These are phyloP conservation scores for Teunomyces gatunensis DNA, from an alignment of 805 yeast genomes.

Conservation along the genomic window DNA sequence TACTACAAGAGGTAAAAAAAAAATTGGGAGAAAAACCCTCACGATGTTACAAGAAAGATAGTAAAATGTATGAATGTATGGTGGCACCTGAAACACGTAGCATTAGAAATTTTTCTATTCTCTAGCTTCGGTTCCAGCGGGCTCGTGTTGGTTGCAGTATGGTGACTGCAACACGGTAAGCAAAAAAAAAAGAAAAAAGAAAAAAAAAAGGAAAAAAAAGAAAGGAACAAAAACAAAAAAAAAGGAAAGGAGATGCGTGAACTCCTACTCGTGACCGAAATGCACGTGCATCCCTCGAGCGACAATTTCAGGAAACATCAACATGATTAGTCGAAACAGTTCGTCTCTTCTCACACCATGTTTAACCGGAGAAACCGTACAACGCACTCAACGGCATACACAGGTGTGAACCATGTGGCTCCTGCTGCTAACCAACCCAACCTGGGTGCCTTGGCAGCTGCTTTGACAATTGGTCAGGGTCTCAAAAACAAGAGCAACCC, in stretches of 20 bases:
- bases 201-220: too few species aligned
- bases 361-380: slow-evolving; percentile 28
- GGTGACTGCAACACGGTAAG: neutral
- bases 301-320: slow-evolving; percentile 4
- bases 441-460: slow-evolving; percentile 43
- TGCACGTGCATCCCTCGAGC: neutral
- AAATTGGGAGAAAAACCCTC: too few species aligned
- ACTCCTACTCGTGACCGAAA: neutral
- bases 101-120: too few species aligned
- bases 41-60: too few species aligned
- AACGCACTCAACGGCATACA: slow-evolving; percentile 32
- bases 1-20: too few species aligned
- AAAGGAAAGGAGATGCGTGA: neutral
- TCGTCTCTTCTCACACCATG: slow-evolving; percentile 12
- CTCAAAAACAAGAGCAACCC: slow-evolving; percentile 17
- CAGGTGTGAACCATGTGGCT: slow-evolving; percentile 40
- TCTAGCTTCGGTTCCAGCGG: too few species aligned
- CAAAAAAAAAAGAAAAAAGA: neutral
- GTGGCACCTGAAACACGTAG: too few species aligned
- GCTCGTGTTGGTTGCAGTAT: neutral
- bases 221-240: neutral
- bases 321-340: neutral
- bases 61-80: too few species aligned
- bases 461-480: slow-evolving; percentile 40
- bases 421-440: slow-evolving; percentile 34